Evolutionary conservation across 495 filamentous ascomycete genomes (phyloP), one percentile per base, ranked within the genome.

Genomic region (Podospora anserina): DNA sequence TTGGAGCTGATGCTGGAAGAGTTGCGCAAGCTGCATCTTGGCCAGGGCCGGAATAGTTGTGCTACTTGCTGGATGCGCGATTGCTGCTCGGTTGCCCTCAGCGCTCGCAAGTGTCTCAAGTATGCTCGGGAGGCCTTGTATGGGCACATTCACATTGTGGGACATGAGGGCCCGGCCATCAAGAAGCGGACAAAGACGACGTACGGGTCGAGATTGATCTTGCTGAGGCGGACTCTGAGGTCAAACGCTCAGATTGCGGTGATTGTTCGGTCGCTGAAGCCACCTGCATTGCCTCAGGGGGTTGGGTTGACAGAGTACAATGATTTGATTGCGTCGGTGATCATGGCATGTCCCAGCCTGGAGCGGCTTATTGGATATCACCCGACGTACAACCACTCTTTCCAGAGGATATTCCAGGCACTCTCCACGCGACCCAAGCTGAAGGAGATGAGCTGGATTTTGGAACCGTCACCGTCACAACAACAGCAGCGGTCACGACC

Each of bases 271-370:
- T 89, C 90, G 65, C 80, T 97, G 20, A 91, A 92, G 65, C 85
- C 93, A 18, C 89, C 91, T 1, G 85, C 90, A 13, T 82, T 87
- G 66, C 87, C 87, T 19, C 82, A 79, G 9, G 80, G 80, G 56
- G 75, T 71, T 79, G 84, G 74, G 76, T 68, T 82, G 73, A 85
- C 86, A 60, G 84, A 89, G 64, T 90, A 92, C 69, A 84, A 90
- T 34, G 88, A 94, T 70, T 67, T 91, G 44, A 82, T 94, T 4
- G 91, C 92, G 5, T 92, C 91, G 5, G 79, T 97, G 30, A 87
- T 97, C 32, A 93, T 93, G 89, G 81, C 87, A 5, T 97, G 93
- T 74, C 92, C 92, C 11, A 94, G 95, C 74, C 79, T 97, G 54
- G 92, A 96, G 74, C 82, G 85, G 56, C 78, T 96, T 19, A 77